phyloP scores from a whole-genome alignment of 176 grass and related monocot genomes.

The Alopecurus myosuroides region DNA sequence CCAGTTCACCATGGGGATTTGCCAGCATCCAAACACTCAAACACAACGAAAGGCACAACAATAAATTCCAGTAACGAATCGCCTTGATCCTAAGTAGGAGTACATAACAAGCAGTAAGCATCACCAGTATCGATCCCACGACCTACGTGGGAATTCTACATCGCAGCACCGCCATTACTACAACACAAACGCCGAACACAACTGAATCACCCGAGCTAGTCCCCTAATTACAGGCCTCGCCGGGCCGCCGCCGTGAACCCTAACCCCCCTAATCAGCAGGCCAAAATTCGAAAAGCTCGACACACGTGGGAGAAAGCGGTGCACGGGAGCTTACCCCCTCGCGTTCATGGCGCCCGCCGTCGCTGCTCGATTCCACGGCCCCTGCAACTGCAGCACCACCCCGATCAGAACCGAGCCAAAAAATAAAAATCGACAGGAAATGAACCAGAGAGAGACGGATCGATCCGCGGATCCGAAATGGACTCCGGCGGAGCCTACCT shows the following conservation, averaged over 20 bases:
- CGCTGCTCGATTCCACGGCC: not conserved
- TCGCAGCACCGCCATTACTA: not conserved
- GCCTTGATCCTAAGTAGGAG: not conserved
- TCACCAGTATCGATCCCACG: not conserved
- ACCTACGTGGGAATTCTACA: not conserved
- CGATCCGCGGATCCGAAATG: not conserved
- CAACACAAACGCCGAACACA: not conserved
- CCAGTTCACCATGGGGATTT: not conserved
- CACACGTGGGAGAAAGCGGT: not conserved
- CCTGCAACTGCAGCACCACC: constrained; percentile 21
- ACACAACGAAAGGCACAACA: not conserved
- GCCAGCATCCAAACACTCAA: too few species aligned
- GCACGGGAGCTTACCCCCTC: constrained; percentile 40
- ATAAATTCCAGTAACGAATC: not conserved
- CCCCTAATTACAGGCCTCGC: not conserved
- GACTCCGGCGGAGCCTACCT: not conserved
- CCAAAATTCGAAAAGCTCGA: not conserved
- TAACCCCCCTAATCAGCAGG: not conserved
- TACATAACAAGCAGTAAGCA: not conserved
- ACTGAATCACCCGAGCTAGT: not conserved
- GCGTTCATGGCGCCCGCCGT: constrained; percentile 43
- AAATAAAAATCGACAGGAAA: too few species aligned
- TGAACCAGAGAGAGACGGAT: not conserved
- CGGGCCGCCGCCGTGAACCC: constrained; percentile 1
- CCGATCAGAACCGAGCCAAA: constrained; percentile 1